Base-by-base conservation (phyloP, 352 stramenopile species). In the Phytophthora ramorum region DNA sequence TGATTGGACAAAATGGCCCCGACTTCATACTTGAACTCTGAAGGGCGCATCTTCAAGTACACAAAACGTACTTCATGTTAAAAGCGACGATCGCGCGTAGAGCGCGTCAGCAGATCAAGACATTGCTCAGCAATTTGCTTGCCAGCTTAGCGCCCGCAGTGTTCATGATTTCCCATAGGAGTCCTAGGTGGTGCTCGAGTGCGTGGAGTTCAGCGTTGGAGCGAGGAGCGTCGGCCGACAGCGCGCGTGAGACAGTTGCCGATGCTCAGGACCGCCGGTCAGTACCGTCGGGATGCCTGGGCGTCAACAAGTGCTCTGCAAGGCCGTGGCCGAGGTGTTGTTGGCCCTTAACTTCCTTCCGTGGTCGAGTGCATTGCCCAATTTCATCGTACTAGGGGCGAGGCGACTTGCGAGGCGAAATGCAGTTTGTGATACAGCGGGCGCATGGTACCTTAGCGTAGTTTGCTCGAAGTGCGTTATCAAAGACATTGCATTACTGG, bases 51-150 rank as follows among this genome's bases (percentile, higher is more conserved):
- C 41, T 67, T 58, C 48, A 60, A 63, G 45, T 26, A 20, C 24
- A 40, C 57, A 72, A 60, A 71, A 66, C 49, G 28, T 26, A 13
- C 47, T 56, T 7, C 6, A 47, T 68, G 60, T 68, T 68, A 68
- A 68, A 67, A 51, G 26, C n/a, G 41, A 26, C n/a, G n/a, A 47
- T 47, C 38, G 35, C 19, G 41, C 41, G 41, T 47, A 26, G 41
- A 7, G 19, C 41, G 41, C 41, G 41, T 47, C 41, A 40, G 34
- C 10, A 7, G 26, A 24, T 24, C 22, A 24, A 24, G n/a, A n/a
- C n/a, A n/a, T n/a, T n/a, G n/a, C n/a, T n/a, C 24, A 5, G 24
- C 2, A 2, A 28, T 28, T 4, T 28, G 24, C 24, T 32, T 32
- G 28, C 28, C 28, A 9, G 28, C 28, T 32, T 32, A 6, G 28